Base-by-base conservation (phyloP, 441 rosid species). In the Rhodomyrtus psidioides region DNA sequence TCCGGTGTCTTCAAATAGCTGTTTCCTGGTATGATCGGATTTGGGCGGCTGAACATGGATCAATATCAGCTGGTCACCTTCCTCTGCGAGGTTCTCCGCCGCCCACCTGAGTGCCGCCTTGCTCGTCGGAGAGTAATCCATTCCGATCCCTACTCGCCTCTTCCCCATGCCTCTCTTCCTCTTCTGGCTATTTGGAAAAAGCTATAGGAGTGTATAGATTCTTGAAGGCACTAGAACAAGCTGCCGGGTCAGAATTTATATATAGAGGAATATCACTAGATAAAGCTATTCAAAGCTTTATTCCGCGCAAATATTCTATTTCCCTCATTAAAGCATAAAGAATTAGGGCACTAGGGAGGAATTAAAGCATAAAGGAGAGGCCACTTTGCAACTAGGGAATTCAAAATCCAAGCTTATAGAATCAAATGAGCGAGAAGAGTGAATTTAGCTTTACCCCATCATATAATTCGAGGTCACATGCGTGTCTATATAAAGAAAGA, bases 41-140 rank as follows among this genome's bases (percentile, higher is more conserved):
- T 87, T 89, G 5, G 90, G 87, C 2, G 93, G 92, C 86, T 91
- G 94, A 30, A 91, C 92, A n/a, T 88, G 90, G 86, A 91, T 85
- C 15, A 92, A 81, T 55, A 92, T 81, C 49, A 91, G 7, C 9
- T 34, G n/a, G 82, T 92, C 92, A 2, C 90, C 91, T 2, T 59
- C 28, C 1, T 70, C 87, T 6, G 87, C 74, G 57, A 92, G 89
- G 75, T 92, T 91, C 42, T 91, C 85, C 0, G 88, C 90, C 17
- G 92, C 92, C 94, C 94, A 92, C 24, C 87, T 59, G 15, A 91
- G 91, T 15, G 92, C 93, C 82, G 86, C 82, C 79, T 89, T 91
- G 93, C 94, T 91, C 57, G 89, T 89, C 0, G 88, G 74, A 5
- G 94, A 92, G 86, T 90, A 82, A 85, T 92, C 94, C 91, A 90